These are phyloP conservation scores for Rhodamnia rubescens DNA, from an alignment of 345 rosid genomes.

Conservation along the genomic window DNA sequence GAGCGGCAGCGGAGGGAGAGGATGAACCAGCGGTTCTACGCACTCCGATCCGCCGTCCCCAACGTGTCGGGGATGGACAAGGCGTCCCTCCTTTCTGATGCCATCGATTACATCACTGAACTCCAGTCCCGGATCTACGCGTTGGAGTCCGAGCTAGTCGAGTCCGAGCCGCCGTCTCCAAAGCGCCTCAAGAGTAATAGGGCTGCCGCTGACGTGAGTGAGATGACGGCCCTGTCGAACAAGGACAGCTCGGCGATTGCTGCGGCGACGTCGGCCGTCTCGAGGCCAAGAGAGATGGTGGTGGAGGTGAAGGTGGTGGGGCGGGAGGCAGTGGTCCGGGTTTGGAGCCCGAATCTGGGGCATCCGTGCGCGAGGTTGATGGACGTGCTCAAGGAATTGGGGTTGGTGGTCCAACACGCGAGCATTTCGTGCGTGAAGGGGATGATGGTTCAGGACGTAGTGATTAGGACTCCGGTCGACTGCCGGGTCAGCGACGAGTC, in stretches of 20 bases:
- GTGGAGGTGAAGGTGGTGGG: neutral
- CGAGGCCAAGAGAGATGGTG: neutral
- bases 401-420: conserved; percentile 27
- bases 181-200: neutral
- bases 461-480: conserved; percentile 20
- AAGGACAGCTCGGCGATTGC: neutral
- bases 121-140: neutral
- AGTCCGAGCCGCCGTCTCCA: neutral
- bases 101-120: neutral
- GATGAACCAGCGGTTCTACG: neutral
- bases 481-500: neutral
- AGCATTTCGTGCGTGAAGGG: conserved; percentile 24
- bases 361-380: neutral
- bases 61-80: neutral
- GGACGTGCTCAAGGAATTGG: neutral
- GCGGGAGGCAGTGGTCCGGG: neutral
- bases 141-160: neutral
- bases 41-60: neutral
- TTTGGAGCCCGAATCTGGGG: neutral
- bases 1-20: neutral
- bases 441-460: conserved; percentile 28
- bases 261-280: neutral
- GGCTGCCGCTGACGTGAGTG: neutral
- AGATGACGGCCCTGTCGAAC: neutral
- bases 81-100: neutral